Base-by-base conservation (phyloP, 2,329 filamentous ascomycete genomes). In the Fusarium sp. region DNA sequence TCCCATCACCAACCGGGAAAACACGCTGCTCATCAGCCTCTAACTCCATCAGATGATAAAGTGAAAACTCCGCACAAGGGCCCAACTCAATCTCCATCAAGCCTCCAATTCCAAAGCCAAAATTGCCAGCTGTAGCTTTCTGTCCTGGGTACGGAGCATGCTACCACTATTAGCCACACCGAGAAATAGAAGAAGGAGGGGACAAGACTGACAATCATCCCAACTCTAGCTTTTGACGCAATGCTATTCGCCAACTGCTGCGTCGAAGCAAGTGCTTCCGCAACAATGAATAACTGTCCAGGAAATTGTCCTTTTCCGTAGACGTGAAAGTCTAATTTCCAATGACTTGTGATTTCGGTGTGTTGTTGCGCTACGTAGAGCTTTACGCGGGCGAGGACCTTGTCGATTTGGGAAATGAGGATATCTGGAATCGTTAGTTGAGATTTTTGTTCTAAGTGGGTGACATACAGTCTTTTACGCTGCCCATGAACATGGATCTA, bases 101-200 rank as follows among this genome's bases (percentile, higher is more conserved):
- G 0, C 76, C 79, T 0, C 75, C 76, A 19, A 78, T 73, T 0
- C 76, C 75, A 7, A 77, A 77, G 0, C 81, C 84, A 44, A 88
- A 82, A 61, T 87, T 87, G 0, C 86, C 86, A 0, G 81, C 78
- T 0, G 84, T 88, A 0, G 84, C 85, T n/a, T 83, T 82, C 69
- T 88, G 85, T 1, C 81, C 81, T 0, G 78, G 75, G 56, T 88
- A 88, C 0, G 82, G 78, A 0, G 76, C 81, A 64, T 88, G 86
- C 71, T 74, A 4, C 9, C 1, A 6, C 2, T 2, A 6, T 65
- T 23, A 66, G 54, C 3, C 4, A 11, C 0, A 7, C 8, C 3
- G 7, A 12, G 0, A 31, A 7, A 0, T 1, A 4, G 6, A 5
- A 2, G 4, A 0, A 18, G 2, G n/a, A n/a, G 11, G 26, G 11